Percentiles rank a stretch among this genome's conserved stretches.
phyloP scores from a whole-genome alignment of 2,329 filamentous ascomycete species.

The Xylariaceae sp. region DNA sequence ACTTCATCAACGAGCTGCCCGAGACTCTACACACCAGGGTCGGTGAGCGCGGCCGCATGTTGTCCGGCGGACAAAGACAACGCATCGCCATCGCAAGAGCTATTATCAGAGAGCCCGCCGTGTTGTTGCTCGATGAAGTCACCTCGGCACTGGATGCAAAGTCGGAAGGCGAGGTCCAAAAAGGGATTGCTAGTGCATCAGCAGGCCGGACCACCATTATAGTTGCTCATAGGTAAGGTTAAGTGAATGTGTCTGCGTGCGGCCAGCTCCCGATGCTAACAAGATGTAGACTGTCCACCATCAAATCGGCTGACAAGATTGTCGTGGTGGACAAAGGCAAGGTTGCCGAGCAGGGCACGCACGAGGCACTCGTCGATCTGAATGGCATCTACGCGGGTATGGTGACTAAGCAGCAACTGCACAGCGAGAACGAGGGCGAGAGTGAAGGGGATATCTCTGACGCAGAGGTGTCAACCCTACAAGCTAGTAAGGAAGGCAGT shows the following conservation, averaged over 20 bases:
- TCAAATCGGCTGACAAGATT: slow-evolving; percentile 69
- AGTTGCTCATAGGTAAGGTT: slow-evolving; percentile 56
- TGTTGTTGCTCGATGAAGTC: slow-evolving; percentile 65
- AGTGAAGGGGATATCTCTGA: not conserved
- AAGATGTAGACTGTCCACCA: slow-evolving; percentile 46
- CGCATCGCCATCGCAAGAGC: slow-evolving; percentile 44
- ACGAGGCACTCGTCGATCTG: slow-evolving; percentile 21
- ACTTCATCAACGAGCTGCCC: slow-evolving; percentile 58
- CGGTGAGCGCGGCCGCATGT: slow-evolving; percentile 56
- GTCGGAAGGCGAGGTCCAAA: slow-evolving; percentile 46
- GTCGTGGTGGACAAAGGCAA: slow-evolving; percentile 78
- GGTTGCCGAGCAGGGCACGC: slow-evolving; percentile 42
- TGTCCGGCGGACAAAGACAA: slow-evolving; percentile 59
- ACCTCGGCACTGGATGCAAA: slow-evolving; percentile 60
- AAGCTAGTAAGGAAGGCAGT: not conserved
- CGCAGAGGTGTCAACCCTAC: not conserved
- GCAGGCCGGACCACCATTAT: slow-evolving; percentile 60
- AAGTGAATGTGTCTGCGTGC: not conserved
- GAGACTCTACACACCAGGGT: slow-evolving; percentile 57
- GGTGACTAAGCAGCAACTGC: slow-evolving; percentile 49
- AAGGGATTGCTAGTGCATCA: slow-evolving; percentile 56
- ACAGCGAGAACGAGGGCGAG: not conserved
- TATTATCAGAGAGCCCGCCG: slow-evolving; percentile 54
- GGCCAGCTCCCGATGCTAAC: not conserved
- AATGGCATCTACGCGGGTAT: slow-evolving; percentile 59